A percentile compares a stretch with the other conserved stretches of the same genome.
These are phyloP conservation scores for Comarum palustre DNA, from an alignment of 306 rosid species.

Conservation along the genomic window DNA sequence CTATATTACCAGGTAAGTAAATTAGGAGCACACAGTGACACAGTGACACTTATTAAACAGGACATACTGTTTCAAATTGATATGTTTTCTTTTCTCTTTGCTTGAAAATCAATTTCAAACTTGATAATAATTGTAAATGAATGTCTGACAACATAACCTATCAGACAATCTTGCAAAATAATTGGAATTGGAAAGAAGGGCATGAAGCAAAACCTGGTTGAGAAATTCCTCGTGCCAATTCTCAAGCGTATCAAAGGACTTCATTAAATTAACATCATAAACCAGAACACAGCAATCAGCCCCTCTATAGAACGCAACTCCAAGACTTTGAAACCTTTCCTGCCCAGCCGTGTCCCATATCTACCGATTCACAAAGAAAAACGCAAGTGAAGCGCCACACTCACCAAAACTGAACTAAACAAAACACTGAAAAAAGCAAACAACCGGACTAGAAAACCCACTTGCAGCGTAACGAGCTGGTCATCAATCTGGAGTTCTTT, in stretches of 20 bases:
- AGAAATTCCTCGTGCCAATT: conserved; percentile 98
- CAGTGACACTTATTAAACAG: not conserved
- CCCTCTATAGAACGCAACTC: conserved; percentile 90
- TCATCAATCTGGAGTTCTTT: conserved; percentile 95
- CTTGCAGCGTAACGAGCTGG: conserved; percentile 89
- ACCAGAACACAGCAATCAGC: conserved; percentile 93
- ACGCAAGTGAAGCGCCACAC: not conserved
- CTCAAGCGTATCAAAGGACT: conserved; percentile 86
- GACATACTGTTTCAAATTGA: not conserved
- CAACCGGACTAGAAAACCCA: conserved; percentile 41
- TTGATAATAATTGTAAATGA: not conserved
- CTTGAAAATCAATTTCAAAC: not conserved
- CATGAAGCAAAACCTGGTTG: conserved; percentile 54
- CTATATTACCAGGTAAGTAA: not conserved
- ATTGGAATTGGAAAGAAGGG: conserved; percentile 14
- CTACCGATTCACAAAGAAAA: conserved; percentile 34
- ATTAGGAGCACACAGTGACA: not conserved
- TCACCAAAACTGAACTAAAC: not conserved
- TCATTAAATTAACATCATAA: conserved; percentile 86
- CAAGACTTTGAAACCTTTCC: conserved; percentile 95
- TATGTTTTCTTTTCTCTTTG: not conserved
- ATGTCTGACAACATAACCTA: not conserved
- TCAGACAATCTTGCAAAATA: not conserved
- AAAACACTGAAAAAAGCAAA: conserved; percentile 13
- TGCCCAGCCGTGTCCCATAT: conserved; percentile 99